These are phyloP conservation scores for Borealophlyctis nickersoniae DNA, from an alignment of 192 early-diverging fungal genomes.

Conservation along the genomic window DNA sequence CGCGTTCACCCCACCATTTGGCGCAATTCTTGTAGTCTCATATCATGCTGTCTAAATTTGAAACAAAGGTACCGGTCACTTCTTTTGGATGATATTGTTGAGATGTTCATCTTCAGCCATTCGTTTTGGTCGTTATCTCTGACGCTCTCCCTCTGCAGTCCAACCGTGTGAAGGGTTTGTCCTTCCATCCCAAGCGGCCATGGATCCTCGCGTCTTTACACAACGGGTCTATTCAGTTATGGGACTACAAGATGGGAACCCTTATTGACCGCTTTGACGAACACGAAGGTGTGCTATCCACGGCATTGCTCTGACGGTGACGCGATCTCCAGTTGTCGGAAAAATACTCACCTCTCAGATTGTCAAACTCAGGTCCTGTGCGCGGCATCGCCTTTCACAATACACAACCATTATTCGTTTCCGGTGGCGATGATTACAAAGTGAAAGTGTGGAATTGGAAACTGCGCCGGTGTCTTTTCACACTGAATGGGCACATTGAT, in stretches of 20 bases:
- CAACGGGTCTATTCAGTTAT: conserved; percentile 96
- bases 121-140: neutral
- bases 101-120: neutral
- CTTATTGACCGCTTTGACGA: conserved; percentile 98
- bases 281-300: conserved; percentile 79
- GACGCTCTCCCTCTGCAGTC: conserved; percentile 28
- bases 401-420: conserved; percentile 94
- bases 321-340: neutral
- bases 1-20: too few relatives aligned
- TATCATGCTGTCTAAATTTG: conserved; percentile 82
- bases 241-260: conserved; percentile 99
- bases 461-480: conserved; percentile 91
- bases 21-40: too few relatives aligned
- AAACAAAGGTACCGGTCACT: conserved; percentile 75
- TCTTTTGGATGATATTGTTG: neutral
- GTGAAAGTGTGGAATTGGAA: conserved; percentile 99
- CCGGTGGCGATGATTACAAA: conserved; percentile 99
- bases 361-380: conserved; percentile 74
- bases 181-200: conserved; percentile 95
- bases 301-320: neutral
- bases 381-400: conserved; percentile 95
- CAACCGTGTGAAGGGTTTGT: conserved; percentile 94
- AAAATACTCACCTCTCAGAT: neutral
- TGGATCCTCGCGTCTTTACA: conserved; percentile 98
- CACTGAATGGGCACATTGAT: conserved; percentile 96